Base-by-base conservation (phyloP, 2,329 filamentous ascomycete species). In the Exutisphaerella laricina region DNA sequence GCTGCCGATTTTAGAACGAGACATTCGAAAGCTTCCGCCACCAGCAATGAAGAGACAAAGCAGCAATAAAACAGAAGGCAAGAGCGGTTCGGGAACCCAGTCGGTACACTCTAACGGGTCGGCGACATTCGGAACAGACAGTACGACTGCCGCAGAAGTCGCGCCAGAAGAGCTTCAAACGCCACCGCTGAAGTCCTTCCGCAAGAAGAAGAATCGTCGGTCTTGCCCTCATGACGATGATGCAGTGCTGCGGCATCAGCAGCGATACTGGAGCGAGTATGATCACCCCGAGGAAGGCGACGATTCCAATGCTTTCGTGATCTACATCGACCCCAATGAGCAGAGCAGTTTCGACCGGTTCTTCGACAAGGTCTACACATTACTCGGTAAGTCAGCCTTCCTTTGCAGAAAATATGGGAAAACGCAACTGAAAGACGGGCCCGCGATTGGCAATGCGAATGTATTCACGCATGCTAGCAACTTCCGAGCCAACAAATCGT, bases 201-300 rank as follows among this genome's bases (percentile, higher is more conserved):
- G 65, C 14, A 71, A 70, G 56, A 71, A 70, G 56, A 56, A 60
- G 22, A 21, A 35, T 17, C 21, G 33, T 5, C 33, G 33, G 7
- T 3, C 33, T 21, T 23, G 14, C n/a, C 17, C 18, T 5, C 33
- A 20, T n/a, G n/a, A 35, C 14, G 17, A 35, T 7, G 10, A 35
- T 8, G 17, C 21, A 20, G 17, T 21, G 23, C 33, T n/a, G 33
- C 10, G 23, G 33, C 62, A 38, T 56, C 66, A 54, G 46, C 62
- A 38, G 39, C 46, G 59, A 16, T 92, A 90, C 60, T 94, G 87
- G 86, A 90, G 86, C 63, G 87, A 94, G 62, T 92, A 90, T 62
- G 87, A 94, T 53, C 69, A 89, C 59, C 85, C 84, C 6, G 88
- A 86, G 60, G 84, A 88, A 41, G 68, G 66, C 8, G 79, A 74